Percentiles rank a stretch among this genome's conserved stretches.
Evolutionary conservation across 176 grass and related monocot species (phyloP).

Genomic region (Echinochloa phyllopogon): DNA sequence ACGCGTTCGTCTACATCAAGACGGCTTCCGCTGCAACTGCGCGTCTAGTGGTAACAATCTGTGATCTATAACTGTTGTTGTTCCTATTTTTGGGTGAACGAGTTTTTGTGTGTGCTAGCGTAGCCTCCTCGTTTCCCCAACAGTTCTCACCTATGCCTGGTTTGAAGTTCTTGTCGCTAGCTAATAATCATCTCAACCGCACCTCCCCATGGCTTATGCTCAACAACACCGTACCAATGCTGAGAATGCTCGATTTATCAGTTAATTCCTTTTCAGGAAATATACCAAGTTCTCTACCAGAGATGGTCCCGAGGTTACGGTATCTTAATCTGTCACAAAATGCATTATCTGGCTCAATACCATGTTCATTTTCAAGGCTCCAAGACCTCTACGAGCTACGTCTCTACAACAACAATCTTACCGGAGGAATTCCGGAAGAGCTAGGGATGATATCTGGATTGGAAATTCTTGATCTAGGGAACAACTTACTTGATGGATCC

Average conservation of each 20-base stretch:
- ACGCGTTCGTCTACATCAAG: too few relatives aligned
- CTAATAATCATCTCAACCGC: background rate
- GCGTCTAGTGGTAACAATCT: too few relatives aligned
- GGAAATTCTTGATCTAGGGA: background rate
- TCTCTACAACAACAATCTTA: conserved; percentile 10
- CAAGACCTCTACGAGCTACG: background rate
- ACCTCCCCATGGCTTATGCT: background rate
- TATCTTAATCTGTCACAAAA: conserved; percentile 45
- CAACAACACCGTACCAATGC: background rate
- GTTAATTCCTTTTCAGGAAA: background rate
- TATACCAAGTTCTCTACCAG: background rate
- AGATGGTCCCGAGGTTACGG: background rate
- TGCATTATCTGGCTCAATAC: background rate
- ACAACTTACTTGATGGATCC: background rate
- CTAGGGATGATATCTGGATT: conserved; percentile 7
- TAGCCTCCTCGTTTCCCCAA: too few relatives aligned
- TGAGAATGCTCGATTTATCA: background rate
- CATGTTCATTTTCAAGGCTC: background rate
- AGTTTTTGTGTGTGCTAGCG: too few relatives aligned
- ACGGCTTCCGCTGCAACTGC: too few relatives aligned
- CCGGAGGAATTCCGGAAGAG: conserved; percentile 2
- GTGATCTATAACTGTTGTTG: too few relatives aligned
- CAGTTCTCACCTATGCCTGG: background rate
- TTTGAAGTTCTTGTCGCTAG: background rate
- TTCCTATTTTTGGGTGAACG: too few relatives aligned